Base-by-base conservation (phyloP, 345 rosid species). In the Melastoma malabathricum region DNA sequence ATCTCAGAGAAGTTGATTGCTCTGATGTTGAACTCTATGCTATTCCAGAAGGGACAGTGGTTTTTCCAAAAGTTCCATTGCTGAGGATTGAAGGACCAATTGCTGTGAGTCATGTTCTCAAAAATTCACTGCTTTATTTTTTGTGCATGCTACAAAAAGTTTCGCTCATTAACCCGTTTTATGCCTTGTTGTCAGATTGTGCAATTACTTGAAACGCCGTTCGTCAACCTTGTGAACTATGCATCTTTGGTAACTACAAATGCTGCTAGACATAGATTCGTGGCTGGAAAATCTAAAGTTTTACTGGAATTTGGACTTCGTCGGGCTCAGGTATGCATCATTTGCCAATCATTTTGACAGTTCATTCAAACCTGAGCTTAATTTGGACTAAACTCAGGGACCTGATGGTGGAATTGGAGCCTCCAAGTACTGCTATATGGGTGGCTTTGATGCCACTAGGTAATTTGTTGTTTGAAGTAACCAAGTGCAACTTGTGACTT, bases 381-480 rank as follows among this genome's bases (percentile, higher is more conserved):
- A 9, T 29, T 29, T 29, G 38, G 38, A 29, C 38, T 29, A 51
- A 39, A 48, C 15, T 56, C 48, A 84, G 98, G 98, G 98, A 56
- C 98, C 98, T 5, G 98, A 92, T 70, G 98, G 98, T 5, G 97
- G 86, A 18, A 69, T 92, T 57, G 63, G 84, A 1, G 97, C 98
- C 49, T 92, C 98, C 13, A 87, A 79, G 41, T 92, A 92, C 59
- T 77, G 97, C 67, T 92, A 92, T 54, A 58, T 88, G 38, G 99
- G 99, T 70, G 99, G 99, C 54, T 88, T 92, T 75, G 99, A 92
- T 61, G 90, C 97, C 17, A 88, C 99, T 44, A 89, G 97, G 97
- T 74, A 74, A 58, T 54, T 61, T 47, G 23, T 51, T 17, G 4
- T 44, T 15, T 25, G 23, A 52, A 13, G 16, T 46, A 38, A 20